Conservation (phyloP, 192 early-diverging fungal species). For the Entophlyctis luteolus region DNA sequence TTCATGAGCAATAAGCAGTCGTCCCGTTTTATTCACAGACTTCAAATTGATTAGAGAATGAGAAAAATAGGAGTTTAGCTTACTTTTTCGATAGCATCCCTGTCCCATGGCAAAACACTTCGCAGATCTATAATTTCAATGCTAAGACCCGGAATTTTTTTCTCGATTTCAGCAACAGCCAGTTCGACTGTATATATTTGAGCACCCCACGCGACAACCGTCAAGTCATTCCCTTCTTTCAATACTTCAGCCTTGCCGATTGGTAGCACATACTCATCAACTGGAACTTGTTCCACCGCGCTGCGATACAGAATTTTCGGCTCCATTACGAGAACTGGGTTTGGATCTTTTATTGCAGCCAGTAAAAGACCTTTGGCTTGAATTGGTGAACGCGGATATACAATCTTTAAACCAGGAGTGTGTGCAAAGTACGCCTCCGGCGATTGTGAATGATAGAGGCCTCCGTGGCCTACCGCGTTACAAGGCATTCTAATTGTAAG, state of each 20-base stretch:
- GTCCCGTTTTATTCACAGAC: slow-evolving; percentile 91
- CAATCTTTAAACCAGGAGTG: slow-evolving; percentile 87
- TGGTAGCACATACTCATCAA: slow-evolving; percentile 85
- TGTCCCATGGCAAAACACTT: slow-evolving; percentile 87
- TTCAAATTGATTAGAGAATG: slow-evolving; percentile 20
- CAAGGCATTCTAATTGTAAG: slow-evolving; percentile 87
- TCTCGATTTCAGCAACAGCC: slow-evolving; percentile 81
- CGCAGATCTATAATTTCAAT: slow-evolving; percentile 92
- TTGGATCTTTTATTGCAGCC: slow-evolving; percentile 83
- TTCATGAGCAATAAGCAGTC: slow-evolving; percentile 89
- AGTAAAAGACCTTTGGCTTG: slow-evolving; percentile 93
- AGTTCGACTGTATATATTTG: slow-evolving; percentile 92
- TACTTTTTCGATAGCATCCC: slow-evolving; percentile 76
- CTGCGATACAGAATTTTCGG: slow-evolving; percentile 95
- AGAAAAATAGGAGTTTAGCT: background rate
- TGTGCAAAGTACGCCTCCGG: slow-evolving; percentile 96
- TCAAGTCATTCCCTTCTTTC: slow-evolving; percentile 76
- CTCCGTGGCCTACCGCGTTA: slow-evolving; percentile 94
- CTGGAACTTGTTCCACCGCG: slow-evolving; percentile 91
- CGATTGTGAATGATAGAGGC: slow-evolving; percentile 90
- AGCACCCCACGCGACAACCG: slow-evolving; percentile 86
- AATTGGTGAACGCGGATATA: slow-evolving; percentile 86
- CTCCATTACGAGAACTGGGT: slow-evolving; percentile 94
- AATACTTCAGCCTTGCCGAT: slow-evolving; percentile 88
- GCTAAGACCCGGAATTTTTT: slow-evolving; percentile 76